Base-by-base conservation (phyloP, 2,329 filamentous ascomycete genomes). In the Domatiomyces globalis region DNA sequence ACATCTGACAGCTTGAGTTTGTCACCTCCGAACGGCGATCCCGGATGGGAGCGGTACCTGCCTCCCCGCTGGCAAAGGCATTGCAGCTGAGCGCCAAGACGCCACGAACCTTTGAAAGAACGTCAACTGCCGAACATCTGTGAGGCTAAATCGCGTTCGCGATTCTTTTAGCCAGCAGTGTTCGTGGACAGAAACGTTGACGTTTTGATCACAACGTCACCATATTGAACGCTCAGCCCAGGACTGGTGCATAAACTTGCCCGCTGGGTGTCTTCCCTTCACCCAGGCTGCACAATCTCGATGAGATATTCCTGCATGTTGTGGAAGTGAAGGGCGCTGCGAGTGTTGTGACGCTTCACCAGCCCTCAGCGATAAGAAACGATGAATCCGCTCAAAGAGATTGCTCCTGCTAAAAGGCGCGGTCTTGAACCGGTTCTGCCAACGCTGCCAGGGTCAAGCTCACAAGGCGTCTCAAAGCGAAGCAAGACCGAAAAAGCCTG, bases 401-500 rank as follows among this genome's bases (percentile, higher is more conserved):
- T 54, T 33, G 49, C 52, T 33, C 52, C 51, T 20, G 48, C 49
- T 22, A 33, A 36, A 9, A 53, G 46, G 39, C 29, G 48, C 18
- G 51, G 44, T 12, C 51, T 29, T 18, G 33, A 53, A 6, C 39
- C 51, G 2, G 15, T 9, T n/a, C 27, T 45, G n/a, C 25, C 20
- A 18, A 48, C 51, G 2, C 47, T 47, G 17, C 29, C 50, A 17
- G 19, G 18, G 1, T 12, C 25, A 45, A 29, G 46, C 15, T 15
- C 46, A 3, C 50, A 52, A 27, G 29, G 42, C n/a, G 42, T 25
- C 36, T 18, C 39, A 36, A 52, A 52, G 36, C 45, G 49, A 49
- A 54, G 48, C 22, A 54, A 54, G 33, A 54, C 46, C 19, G 52
- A 51, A 49, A 49, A 54, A 43, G 52, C 52, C n/a, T 54, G 52